Percentiles rank a stretch among this genome's conserved stretches.
Evolutionary conservation across 2,329 filamentous ascomycete species (phyloP).

Genomic region (Dactylellina sp.): DNA sequence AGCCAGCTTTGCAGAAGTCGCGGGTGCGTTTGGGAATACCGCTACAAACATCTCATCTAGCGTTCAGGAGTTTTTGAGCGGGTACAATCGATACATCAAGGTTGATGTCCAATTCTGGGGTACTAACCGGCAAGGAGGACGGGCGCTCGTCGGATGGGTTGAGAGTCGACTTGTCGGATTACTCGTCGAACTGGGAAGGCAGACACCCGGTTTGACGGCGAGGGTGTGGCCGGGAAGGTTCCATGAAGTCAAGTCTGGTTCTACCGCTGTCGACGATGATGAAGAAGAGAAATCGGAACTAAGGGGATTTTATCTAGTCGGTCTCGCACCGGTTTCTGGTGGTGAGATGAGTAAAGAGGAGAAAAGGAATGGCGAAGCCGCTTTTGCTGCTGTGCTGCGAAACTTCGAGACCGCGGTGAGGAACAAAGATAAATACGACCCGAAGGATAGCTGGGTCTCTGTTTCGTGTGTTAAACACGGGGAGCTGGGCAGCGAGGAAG

Average conservation of each 20-base stretch:
- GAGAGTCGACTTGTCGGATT: constrained; percentile 72
- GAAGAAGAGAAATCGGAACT: constrained; percentile 66
- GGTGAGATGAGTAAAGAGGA: constrained; percentile 64
- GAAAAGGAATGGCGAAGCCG: constrained; percentile 64
- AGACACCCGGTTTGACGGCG: constrained; percentile 68
- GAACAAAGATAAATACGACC: constrained; percentile 68
- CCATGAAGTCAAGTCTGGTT: constrained; percentile 64
- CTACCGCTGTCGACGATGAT: constrained; percentile 52
- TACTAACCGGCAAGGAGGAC: constrained; percentile 69
- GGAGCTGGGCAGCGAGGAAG: constrained; percentile 29
- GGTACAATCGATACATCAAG: constrained; percentile 70
- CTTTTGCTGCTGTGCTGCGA: constrained; percentile 65
- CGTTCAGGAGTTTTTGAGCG: constrained; percentile 67
- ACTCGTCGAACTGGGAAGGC: constrained; percentile 69
- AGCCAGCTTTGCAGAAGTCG: constrained; percentile 66
- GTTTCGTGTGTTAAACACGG: constrained; percentile 58
- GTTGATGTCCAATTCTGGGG: constrained; percentile 77
- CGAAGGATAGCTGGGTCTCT: constrained; percentile 67
- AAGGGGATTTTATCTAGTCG: constrained; percentile 73
- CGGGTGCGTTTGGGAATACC: constrained; percentile 59
- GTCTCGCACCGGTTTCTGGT: constrained; percentile 63
- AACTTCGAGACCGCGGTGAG: constrained; percentile 65
- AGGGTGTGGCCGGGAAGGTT: constrained; percentile 75
- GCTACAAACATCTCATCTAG: background rate
- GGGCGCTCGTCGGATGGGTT: constrained; percentile 72